These are phyloP conservation scores for Euphorbia pulcherrima DNA, from an alignment of 345 rosid genomes.

Conservation along the genomic window DNA sequence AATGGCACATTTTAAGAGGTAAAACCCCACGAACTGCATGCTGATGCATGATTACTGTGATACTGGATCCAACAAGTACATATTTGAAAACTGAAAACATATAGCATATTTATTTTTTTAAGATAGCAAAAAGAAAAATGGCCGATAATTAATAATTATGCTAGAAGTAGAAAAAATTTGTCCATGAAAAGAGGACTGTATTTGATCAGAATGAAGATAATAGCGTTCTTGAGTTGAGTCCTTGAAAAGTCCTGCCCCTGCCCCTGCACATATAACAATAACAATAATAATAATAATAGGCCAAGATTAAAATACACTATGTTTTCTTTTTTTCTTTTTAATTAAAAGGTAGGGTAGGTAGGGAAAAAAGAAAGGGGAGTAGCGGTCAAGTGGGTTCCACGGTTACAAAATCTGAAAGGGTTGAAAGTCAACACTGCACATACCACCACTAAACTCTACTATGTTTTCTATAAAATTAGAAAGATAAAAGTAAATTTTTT, in stretches of 20 bases:
- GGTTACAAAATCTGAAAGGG: too few species aligned
- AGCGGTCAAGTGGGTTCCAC: too few species aligned
- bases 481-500: too few species aligned
- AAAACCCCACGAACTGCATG: conserved; percentile 33
- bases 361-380: too few species aligned
- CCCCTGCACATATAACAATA: background rate
- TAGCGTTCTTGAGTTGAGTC: background rate
- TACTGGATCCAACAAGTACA: conserved; percentile 25
- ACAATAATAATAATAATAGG: too few species aligned
- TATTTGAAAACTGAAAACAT: conserved; percentile 4
- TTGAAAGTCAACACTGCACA: too few species aligned
- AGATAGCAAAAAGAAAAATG: background rate
- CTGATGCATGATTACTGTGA: conserved; percentile 20
- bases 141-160: background rate
- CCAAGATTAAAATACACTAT: too few species aligned
- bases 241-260: conserved; percentile 7
- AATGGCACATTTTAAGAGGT: conserved; percentile 37
- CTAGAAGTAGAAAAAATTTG: background rate
- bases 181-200: background rate
- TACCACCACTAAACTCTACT: too few species aligned
- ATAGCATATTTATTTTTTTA: background rate
- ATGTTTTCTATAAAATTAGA: too few species aligned
- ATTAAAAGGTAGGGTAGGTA: too few species aligned
- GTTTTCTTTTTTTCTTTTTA: too few species aligned
- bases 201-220: background rate